Evolutionary conservation across 768 basidiomycete species (phyloP).

Genomic region (Collybia mongolica): DNA sequence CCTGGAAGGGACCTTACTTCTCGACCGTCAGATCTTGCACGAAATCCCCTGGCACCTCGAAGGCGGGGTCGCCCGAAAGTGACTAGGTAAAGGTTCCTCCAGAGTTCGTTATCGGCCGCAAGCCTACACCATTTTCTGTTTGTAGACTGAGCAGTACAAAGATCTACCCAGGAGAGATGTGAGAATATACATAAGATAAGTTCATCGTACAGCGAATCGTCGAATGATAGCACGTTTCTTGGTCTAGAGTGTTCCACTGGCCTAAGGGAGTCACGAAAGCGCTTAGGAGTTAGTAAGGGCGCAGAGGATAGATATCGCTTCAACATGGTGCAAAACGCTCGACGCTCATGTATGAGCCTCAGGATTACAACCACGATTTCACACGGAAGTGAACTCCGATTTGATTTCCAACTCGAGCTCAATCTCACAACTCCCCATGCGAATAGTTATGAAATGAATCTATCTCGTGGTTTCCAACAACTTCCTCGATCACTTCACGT

Average conservation of each 20-base stretch:
- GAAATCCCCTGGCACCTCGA: constrained; percentile 65
- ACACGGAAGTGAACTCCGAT: background rate
- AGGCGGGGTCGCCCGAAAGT: constrained; percentile 69
- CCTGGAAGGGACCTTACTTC: constrained; percentile 60
- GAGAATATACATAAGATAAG: constrained; percentile 74
- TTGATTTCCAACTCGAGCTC: background rate
- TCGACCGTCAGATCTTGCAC: constrained; percentile 53
- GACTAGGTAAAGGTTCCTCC: constrained; percentile 63
- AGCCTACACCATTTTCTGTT: constrained; percentile 69
- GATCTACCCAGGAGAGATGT: constrained; percentile 62
- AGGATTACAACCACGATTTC: background rate
- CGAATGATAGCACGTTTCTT: constrained; percentile 37
- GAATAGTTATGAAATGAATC: constrained; percentile 35
- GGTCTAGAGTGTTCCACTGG: constrained; percentile 3
- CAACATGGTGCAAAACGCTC: constrained; percentile 33
- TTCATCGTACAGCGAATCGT: constrained; percentile 69
- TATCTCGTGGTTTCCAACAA: constrained; percentile 49
- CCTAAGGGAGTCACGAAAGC: constrained; percentile 33
- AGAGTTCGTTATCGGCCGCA: constrained; percentile 69
- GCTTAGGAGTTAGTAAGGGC: constrained; percentile 57
- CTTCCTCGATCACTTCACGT: constrained; percentile 62
- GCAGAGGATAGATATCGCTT: constrained; percentile 52
- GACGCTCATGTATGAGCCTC: background rate
- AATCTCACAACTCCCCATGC: background rate
- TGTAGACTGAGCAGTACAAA: constrained; percentile 61